phyloP scores from a whole-genome alignment of 169 alveolate species.

The Plasmodium sp. region DNA sequence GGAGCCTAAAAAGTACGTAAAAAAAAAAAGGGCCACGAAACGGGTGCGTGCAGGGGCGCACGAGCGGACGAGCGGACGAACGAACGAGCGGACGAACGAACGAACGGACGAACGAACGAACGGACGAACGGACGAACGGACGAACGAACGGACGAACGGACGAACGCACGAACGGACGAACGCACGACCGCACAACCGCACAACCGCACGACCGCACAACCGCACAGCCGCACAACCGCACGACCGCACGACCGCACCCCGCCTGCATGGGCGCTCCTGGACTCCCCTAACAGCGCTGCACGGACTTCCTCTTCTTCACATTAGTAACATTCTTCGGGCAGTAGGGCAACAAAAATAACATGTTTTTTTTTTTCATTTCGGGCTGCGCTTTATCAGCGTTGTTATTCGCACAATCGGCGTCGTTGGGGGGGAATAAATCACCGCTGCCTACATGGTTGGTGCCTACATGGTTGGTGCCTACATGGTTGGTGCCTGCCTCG shows the following conservation, averaged over 20 bases:
- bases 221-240: not conserved
- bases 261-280: not conserved
- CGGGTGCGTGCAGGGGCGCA: not conserved
- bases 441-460: not conserved
- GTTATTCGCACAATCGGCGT: not conserved
- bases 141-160: not conserved
- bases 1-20: not conserved
- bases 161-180: not conserved
- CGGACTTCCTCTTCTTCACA: slow-evolving; percentile 40
- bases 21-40: not conserved
- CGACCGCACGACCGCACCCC: not conserved
- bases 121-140: no score
- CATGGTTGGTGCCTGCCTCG: not conserved
- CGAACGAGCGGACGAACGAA: not conserved
- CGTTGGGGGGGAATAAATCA: not conserved
- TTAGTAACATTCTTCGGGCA: slow-evolving; percentile 71
- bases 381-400: not conserved
- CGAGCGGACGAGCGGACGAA: not conserved
- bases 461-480: not conserved
- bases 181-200: no score
- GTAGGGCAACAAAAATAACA: slow-evolving; percentile 34
- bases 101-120: not conserved
- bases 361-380: slow-evolving; percentile 25
- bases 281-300: slow-evolving; percentile 17
- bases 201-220: no score